Conservation (phyloP, 139 green algal genomes). For the Picocystis salinarum region DNA sequence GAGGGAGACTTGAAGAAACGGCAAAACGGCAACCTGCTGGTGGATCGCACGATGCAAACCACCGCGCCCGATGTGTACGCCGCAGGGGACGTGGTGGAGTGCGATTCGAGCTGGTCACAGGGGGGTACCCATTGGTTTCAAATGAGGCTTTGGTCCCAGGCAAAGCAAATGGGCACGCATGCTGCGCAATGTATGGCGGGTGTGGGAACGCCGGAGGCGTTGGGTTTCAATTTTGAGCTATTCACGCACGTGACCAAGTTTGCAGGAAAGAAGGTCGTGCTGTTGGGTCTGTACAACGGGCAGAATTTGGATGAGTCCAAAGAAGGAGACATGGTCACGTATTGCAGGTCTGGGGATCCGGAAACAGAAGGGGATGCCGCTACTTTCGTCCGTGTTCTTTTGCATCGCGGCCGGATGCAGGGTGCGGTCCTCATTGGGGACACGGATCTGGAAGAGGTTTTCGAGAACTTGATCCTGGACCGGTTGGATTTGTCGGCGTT, state of each 20-base stretch:
- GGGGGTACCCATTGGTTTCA: slow-evolving; percentile 58
- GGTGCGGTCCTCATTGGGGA: slow-evolving; percentile 60
- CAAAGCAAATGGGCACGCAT: slow-evolving; percentile 34
- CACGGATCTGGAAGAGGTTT: slow-evolving; percentile 59
- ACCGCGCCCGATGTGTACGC: slow-evolving; percentile 34
- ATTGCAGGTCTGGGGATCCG: slow-evolving; percentile 15
- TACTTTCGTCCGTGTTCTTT: slow-evolving; percentile 60
- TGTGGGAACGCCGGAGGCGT: slow-evolving; percentile 14
- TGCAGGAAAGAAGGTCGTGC: slow-evolving; percentile 52
- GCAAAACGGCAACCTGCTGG: slow-evolving; percentile 51
- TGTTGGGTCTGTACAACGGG: slow-evolving; percentile 73
- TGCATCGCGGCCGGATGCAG: slow-evolving; percentile 45
- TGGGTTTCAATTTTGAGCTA: slow-evolving; percentile 60
- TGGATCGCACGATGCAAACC: slow-evolving; percentile 26
- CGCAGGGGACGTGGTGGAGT: slow-evolving; percentile 39
- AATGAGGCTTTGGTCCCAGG: slow-evolving; percentile 41
- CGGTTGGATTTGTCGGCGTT: slow-evolving; percentile 44
- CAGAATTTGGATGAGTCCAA: slow-evolving; percentile 44
- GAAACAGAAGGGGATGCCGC: slow-evolving; percentile 7
- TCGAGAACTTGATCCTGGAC: slow-evolving; percentile 77
- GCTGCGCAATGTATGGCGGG: slow-evolving; percentile 47
- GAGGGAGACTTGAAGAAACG: too few relatives aligned
- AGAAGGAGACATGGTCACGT: slow-evolving; percentile 30
- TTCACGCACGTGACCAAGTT: slow-evolving; percentile 73
- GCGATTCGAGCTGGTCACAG: background rate